Evolutionary conservation across 345 rosid genomes (phyloP).

Genomic region (Passiflora organensis): DNA sequence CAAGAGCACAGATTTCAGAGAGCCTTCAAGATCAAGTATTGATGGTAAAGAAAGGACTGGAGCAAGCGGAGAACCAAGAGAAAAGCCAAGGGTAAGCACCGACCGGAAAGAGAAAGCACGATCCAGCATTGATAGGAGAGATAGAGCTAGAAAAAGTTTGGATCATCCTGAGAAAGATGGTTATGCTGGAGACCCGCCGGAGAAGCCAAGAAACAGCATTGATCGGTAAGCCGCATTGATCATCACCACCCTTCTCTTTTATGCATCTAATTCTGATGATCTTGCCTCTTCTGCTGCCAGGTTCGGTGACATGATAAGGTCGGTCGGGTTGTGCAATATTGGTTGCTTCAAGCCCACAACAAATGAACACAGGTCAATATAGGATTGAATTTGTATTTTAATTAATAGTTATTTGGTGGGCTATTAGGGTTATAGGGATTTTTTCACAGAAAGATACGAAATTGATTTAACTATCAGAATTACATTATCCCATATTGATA

Average conservation of each 20-base stretch:
- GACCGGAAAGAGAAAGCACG: constrained; percentile 60
- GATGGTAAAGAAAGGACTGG: constrained; percentile 25
- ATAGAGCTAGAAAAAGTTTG: constrained; percentile 24
- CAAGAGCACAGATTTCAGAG: constrained; percentile 63
- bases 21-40: constrained; percentile 28
- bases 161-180: constrained; percentile 9
- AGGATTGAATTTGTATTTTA: constrained; percentile 21
- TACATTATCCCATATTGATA: constrained; percentile 9
- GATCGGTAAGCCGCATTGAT: constrained; percentile 51
- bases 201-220: constrained; percentile 23
- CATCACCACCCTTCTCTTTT: no score
- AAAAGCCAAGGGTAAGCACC: constrained; percentile 49
- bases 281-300: constrained; percentile 38
- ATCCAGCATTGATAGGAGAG: constrained; percentile 40
- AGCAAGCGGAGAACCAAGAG: constrained; percentile 47
- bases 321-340: constrained; percentile 82
- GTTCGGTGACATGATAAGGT: constrained; percentile 79
- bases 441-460: constrained; percentile 26
- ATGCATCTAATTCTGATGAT: neutral
- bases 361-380: constrained; percentile 23
- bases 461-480: constrained; percentile 9
- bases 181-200: constrained; percentile 6
- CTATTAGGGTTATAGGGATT: constrained; percentile 18
- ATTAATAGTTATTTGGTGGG: constrained; percentile 13
- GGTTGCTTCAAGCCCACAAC: constrained; percentile 83